phyloP scores from a whole-genome alignment of 2,329 filamentous ascomycete genomes.

The Cercospora sp. region DNA sequence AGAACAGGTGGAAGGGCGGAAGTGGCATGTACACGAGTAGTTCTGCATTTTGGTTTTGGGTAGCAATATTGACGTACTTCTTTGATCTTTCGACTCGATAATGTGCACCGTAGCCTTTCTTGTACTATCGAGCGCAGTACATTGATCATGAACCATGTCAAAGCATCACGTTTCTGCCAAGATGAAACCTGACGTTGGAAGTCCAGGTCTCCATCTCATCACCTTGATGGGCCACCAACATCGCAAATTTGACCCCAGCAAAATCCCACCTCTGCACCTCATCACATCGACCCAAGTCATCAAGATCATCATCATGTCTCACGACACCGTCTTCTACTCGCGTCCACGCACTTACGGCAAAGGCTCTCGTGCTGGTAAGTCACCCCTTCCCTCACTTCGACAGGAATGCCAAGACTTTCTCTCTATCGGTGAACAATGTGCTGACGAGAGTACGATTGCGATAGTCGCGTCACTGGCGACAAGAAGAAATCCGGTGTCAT shows the following conservation, averaged over 20 bases:
- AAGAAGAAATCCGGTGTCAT: constrained; percentile 34
- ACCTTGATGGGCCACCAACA: constrained; percentile 6
- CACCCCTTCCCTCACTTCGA: background rate
- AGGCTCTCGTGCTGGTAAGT: constrained; percentile 33
- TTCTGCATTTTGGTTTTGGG: background rate
- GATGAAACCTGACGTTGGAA: background rate
- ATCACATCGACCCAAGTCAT: background rate
- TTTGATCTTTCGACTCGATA: too few species aligned
- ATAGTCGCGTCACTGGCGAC: constrained; percentile 31
- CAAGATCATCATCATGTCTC: constrained; percentile 24
- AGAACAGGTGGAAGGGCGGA: background rate
- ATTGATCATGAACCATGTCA: too few species aligned
- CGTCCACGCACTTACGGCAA: constrained; percentile 35
- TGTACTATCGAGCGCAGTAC: too few species aligned
- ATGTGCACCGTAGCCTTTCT: too few species aligned
- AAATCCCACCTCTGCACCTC: background rate
- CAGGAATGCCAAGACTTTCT: background rate
- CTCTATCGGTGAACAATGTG: too few species aligned
- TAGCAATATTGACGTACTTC: background rate
- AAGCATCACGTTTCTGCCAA: background rate
- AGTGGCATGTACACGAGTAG: background rate
- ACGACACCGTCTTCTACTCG: constrained; percentile 35
- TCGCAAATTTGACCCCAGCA: background rate
- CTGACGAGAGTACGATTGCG: too few species aligned
- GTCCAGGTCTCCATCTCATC: background rate